Conservation (phyloP, 306 rosid species). For the Cucurbita maxima region DNA sequence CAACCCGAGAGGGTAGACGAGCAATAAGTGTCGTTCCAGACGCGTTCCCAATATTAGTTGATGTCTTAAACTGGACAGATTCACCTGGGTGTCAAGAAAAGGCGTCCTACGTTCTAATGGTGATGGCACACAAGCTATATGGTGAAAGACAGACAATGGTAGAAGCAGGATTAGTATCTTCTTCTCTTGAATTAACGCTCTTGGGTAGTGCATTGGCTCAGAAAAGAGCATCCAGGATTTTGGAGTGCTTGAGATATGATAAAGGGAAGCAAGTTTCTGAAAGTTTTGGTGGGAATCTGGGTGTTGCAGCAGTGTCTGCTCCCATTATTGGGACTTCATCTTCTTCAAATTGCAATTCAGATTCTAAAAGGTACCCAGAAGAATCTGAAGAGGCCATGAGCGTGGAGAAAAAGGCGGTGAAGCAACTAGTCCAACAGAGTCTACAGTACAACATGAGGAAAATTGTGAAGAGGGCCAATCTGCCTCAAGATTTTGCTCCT, state of each 20-base stretch:
- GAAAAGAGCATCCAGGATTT: slow-evolving; percentile 87
- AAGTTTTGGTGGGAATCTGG: slow-evolving; percentile 32
- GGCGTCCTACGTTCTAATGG: slow-evolving; percentile 74
- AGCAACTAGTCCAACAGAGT: slow-evolving; percentile 88
- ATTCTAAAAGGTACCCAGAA: slow-evolving; percentile 24
- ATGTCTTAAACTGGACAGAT: slow-evolving; percentile 79
- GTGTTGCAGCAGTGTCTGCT: slow-evolving; percentile 54
- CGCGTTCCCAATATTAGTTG: slow-evolving; percentile 43
- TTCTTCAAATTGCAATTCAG: slow-evolving; percentile 24
- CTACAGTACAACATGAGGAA: slow-evolving; percentile 83
- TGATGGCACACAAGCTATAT: slow-evolving; percentile 81
- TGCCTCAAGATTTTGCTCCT: slow-evolving; percentile 80
- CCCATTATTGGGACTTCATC: slow-evolving; percentile 67
- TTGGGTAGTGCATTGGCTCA: slow-evolving; percentile 81
- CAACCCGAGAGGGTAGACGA: slow-evolving; percentile 71
- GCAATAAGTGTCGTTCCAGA: slow-evolving; percentile 41
- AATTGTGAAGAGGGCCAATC: slow-evolving; percentile 87
- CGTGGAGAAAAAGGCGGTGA: slow-evolving; percentile 92
- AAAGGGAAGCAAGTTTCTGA: slow-evolving; percentile 86
- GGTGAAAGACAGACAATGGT: slow-evolving; percentile 80
- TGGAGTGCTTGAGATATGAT: slow-evolving; percentile 64
- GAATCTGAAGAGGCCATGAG: slow-evolving; percentile 60
- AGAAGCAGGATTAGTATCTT: slow-evolving; percentile 66
- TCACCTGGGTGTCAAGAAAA: slow-evolving; percentile 89
- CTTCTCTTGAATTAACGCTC: slow-evolving; percentile 80